These are phyloP conservation scores for Metschnikowia arizonensis DNA, from an alignment of 805 yeast genomes.

Conservation along the genomic window DNA sequence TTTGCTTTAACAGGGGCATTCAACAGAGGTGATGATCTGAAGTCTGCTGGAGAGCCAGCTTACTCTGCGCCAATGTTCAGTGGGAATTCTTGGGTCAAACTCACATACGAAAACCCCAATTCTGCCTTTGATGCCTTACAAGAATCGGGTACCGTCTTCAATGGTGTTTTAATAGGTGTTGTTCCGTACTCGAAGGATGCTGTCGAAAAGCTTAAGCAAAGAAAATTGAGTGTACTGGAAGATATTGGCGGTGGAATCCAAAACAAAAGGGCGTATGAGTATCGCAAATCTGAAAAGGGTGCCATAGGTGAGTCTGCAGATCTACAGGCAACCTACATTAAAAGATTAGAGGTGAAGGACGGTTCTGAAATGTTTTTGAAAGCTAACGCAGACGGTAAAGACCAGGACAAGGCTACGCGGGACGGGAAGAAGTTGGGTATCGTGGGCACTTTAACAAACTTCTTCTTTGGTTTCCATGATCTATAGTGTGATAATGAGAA, in stretches of 20 bases:
- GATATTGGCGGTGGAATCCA: conserved; percentile 43
- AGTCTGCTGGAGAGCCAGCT: conserved; percentile 1
- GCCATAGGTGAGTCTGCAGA: conserved; percentile 14
- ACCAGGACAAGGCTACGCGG: conserved; percentile 20
- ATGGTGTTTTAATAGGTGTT: conserved; percentile 64
- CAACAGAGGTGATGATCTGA: not conserved
- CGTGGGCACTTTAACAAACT: conserved; percentile 31
- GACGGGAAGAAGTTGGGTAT: conserved; percentile 31
- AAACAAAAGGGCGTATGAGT: conserved; percentile 10
- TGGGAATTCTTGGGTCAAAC: conserved; percentile 87
- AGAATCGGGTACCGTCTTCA: conserved; percentile 72
- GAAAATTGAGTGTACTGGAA: conserved; percentile 40
- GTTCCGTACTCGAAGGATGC: conserved; percentile 61
- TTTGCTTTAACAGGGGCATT: conserved; percentile 16
- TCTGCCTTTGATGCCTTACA: conserved; percentile 80
- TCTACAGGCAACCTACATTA: conserved; percentile 22
- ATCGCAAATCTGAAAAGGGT: conserved; percentile 11
- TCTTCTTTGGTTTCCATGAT: conserved; percentile 43
- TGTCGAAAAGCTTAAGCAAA: conserved; percentile 53
- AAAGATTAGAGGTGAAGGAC: conserved; percentile 37
- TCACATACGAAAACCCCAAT: conserved; percentile 72
- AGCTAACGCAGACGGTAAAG: conserved; percentile 17
- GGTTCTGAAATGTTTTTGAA: conserved; percentile 36
- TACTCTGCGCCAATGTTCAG: conserved; percentile 59
- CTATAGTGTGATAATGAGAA: conserved; percentile 20